A percentile compares a stretch with the other conserved stretches of the same genome.
phyloP scores from a whole-genome alignment of 176 grass and related monocot species.

The Microstegium vimineum region DNA sequence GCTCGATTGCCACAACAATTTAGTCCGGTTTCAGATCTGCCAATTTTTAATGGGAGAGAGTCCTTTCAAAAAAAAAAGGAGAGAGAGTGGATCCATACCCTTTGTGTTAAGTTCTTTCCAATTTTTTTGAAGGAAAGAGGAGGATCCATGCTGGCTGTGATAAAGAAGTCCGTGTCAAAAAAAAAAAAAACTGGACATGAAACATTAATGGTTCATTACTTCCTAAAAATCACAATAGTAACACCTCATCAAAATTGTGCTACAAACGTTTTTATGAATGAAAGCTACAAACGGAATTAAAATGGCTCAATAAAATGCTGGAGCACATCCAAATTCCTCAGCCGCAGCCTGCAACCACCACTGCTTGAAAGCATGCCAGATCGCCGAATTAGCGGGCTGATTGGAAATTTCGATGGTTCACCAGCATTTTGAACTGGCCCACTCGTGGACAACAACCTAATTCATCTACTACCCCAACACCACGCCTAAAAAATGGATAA shows the following conservation, averaged over 20 bases:
- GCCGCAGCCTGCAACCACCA: not conserved
- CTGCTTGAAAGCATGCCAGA: not conserved
- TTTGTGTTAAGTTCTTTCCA: not conserved
- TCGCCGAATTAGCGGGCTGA: not conserved
- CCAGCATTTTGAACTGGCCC: not conserved
- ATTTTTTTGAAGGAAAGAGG: not conserved
- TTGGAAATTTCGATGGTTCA: not conserved
- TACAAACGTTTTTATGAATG: not conserved
- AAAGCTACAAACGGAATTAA: not conserved
- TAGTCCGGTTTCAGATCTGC: not conserved
- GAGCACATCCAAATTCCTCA: not conserved
- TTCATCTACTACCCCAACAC: not conserved
- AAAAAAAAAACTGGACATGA: slow-evolving; percentile 30
- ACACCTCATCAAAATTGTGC: not conserved
- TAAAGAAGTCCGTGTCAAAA: not conserved
- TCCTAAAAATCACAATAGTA: not conserved
- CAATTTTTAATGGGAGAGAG: slow-evolving; percentile 8
- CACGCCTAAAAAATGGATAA: not conserved
- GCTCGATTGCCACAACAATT: not conserved
- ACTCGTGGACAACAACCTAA: not conserved
- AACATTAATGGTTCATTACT: slow-evolving; percentile 21
- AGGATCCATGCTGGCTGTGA: not conserved
- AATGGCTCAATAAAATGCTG: not conserved
- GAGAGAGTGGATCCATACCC: too few species aligned
- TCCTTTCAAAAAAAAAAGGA: too few species aligned